phyloP scores from a whole-genome alignment of 176 grass and related monocot genomes.

The Ensete glaucum region DNA sequence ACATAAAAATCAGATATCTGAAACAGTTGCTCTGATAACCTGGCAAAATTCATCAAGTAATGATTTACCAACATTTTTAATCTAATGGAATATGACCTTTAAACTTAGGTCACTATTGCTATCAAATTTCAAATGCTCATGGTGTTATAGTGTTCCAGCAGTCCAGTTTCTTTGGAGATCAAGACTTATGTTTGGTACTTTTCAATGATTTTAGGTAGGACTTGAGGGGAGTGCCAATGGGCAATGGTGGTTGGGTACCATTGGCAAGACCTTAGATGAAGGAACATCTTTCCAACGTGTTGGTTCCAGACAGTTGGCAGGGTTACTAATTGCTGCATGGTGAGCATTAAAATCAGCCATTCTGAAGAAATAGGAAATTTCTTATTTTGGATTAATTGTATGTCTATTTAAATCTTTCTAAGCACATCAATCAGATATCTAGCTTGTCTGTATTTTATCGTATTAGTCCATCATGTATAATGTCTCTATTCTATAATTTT shows the following conservation, averaged over 20 bases:
- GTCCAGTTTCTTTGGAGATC: not conserved
- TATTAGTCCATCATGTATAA: conserved; percentile 22
- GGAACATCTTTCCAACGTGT: conserved; percentile 79
- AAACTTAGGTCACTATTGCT: not conserved
- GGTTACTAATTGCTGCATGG: conserved; percentile 83
- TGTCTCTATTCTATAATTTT: conserved; percentile 30
- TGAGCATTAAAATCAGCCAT: not conserved
- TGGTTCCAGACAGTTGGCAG: conserved; percentile 95
- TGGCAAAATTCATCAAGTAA: not conserved
- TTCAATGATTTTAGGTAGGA: conserved; percentile 63
- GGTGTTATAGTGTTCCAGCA: not conserved
- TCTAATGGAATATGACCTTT: not conserved
- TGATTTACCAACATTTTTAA: not conserved
- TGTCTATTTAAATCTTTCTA: not conserved
- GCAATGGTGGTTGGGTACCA: conserved; percentile 97
- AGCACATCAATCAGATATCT: not conserved
- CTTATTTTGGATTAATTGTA: not conserved
- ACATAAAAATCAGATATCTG: too few relatives aligned
- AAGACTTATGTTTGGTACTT: not conserved
- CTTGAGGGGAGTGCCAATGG: conserved; percentile 92
- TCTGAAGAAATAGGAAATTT: not conserved
- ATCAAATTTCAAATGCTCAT: not conserved
- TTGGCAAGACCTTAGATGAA: conserved; percentile 81
- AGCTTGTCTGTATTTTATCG: conserved; percentile 25
- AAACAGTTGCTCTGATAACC: not conserved